Evolutionary conservation across 140 eudicot genomes (phyloP).

Genomic region (Senecio squalidus): DNA sequence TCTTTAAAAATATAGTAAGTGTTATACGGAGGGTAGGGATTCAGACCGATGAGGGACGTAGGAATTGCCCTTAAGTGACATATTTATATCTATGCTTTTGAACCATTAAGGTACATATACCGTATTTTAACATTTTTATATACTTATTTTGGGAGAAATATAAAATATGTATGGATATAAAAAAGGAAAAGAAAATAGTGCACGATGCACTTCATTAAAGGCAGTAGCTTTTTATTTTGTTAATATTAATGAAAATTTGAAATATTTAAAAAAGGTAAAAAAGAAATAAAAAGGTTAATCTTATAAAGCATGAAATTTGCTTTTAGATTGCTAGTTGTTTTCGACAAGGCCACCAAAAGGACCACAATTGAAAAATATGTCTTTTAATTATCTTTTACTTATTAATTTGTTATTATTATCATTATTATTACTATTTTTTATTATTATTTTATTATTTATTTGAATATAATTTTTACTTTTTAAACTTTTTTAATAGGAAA

Average conservation of each 20-base stretch:
- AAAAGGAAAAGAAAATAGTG: slow-evolving; percentile 16
- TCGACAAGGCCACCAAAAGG: slow-evolving; percentile 24
- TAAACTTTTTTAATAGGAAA: no score
- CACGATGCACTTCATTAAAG: slow-evolving; percentile 29
- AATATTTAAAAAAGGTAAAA: neutral
- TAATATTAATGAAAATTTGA: slow-evolving; percentile 14
- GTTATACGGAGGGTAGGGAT: no score
- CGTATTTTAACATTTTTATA: neutral
- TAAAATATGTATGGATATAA: neutral
- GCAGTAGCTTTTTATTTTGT: slow-evolving; percentile 20
- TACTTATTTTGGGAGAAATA: no score
- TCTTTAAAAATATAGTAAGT: no score
- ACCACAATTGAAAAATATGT: neutral
- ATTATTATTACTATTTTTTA: no score
- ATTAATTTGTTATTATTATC: neutral
- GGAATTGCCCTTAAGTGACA: no score
- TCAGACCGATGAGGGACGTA: no score
- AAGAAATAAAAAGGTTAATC: slow-evolving; percentile 14
- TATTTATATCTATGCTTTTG: no score
- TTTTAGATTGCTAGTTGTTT: slow-evolving; percentile 31
- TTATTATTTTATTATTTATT: no score
- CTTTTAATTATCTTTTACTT: neutral
- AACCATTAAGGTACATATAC: neutral
- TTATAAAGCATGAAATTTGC: slow-evolving; percentile 17
- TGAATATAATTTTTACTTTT: no score